Evolutionary conservation across 2,329 filamentous ascomycete species (phyloP).

Genomic region (Fusarium torreyae): DNA sequence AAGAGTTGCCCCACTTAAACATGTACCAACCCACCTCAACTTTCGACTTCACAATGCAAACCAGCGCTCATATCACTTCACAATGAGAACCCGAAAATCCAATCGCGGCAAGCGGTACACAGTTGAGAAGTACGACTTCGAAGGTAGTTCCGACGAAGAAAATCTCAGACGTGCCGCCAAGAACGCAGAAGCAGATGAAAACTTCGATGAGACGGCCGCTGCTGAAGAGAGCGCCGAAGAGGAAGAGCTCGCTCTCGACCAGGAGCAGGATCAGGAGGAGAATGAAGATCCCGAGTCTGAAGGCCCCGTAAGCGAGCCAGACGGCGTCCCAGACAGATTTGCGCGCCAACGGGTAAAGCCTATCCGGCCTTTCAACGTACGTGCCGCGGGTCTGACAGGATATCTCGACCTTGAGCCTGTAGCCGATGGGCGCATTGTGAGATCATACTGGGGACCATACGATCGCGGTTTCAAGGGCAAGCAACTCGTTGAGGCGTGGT

Average conservation of each 20-base stretch:
- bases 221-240: slow-evolving; percentile 55
- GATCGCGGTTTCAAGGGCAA: slow-evolving; percentile 54
- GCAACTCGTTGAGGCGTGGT: slow-evolving; percentile 58
- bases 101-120: slow-evolving; percentile 56
- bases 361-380: slow-evolving; percentile 45
- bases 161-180: slow-evolving; percentile 38
- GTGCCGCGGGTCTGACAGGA: slow-evolving; percentile 40
- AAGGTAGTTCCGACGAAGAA: slow-evolving; percentile 53
- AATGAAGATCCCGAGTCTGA: slow-evolving; percentile 52
- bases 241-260: slow-evolving; percentile 48
- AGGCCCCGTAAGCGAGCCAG: slow-evolving; percentile 43
- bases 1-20: slow-evolving; percentile 32
- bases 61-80: slow-evolving; percentile 14
- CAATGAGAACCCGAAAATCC: slow-evolving; percentile 57
- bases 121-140: slow-evolving; percentile 55
- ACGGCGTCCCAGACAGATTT: slow-evolving; percentile 52
- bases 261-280: slow-evolving; percentile 41
- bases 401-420: slow-evolving; percentile 55
- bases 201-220: slow-evolving; percentile 52
- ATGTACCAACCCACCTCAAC: slow-evolving; percentile 19
- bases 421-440: slow-evolving; percentile 53
- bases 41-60: slow-evolving; percentile 13
- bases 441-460: slow-evolving; percentile 56
- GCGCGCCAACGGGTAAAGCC: slow-evolving; percentile 48
- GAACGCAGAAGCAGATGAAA: slow-evolving; percentile 51